Percentiles rank a stretch among this genome's conserved stretches.
These are phyloP conservation scores for Clavispora phyllophila DNA, from an alignment of 805 yeast genomes.

Conservation along the genomic window DNA sequence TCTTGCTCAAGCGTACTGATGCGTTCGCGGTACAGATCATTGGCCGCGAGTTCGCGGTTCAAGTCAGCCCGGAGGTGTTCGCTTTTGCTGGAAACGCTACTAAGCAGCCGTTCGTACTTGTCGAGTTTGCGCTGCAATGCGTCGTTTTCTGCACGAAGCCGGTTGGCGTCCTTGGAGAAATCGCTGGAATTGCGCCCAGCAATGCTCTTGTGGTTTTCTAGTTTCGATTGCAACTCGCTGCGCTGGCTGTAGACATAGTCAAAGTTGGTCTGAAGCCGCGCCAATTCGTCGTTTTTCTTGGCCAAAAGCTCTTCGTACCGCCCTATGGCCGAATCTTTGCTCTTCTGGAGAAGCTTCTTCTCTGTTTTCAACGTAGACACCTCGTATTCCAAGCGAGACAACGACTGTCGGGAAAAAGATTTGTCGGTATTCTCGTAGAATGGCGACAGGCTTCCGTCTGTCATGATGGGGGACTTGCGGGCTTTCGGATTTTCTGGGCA, in stretches of 20 bases:
- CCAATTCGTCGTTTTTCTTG: conserved; percentile 29
- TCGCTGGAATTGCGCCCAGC: conserved; percentile 15
- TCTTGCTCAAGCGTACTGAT: conserved; percentile 23
- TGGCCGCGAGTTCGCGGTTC: conserved; percentile 27
- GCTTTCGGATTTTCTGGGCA: no score
- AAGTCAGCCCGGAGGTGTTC: conserved; percentile 34
- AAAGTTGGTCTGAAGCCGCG: conserved; percentile 30
- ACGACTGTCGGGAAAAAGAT: conserved; percentile 4
- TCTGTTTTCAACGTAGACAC: conserved; percentile 28
- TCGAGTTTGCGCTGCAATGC: conserved; percentile 7
- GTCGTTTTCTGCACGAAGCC: conserved; percentile 17
- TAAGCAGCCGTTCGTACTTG: conserved; percentile 19
- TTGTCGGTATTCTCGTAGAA: conserved; percentile 14
- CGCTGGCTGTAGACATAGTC: conserved; percentile 33
- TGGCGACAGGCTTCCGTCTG: conserved; percentile 15
- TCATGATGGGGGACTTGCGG: conserved; percentile 3
- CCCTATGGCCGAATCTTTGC: conserved; percentile 18
- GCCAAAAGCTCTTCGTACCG: conserved; percentile 22
- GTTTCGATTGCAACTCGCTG: conserved; percentile 26
- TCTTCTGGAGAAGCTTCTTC: conserved; percentile 25
- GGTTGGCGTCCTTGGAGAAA: conserved; percentile 15
- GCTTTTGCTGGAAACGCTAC: conserved; percentile 20
- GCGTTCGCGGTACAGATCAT: conserved; percentile 37
- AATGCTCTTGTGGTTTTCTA: conserved; percentile 26
- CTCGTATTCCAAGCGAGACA: conserved; percentile 27